Evolutionary conservation across 169 alveolate species (phyloP).

Genomic region (Cryptosporidium tyzzeri): DNA sequence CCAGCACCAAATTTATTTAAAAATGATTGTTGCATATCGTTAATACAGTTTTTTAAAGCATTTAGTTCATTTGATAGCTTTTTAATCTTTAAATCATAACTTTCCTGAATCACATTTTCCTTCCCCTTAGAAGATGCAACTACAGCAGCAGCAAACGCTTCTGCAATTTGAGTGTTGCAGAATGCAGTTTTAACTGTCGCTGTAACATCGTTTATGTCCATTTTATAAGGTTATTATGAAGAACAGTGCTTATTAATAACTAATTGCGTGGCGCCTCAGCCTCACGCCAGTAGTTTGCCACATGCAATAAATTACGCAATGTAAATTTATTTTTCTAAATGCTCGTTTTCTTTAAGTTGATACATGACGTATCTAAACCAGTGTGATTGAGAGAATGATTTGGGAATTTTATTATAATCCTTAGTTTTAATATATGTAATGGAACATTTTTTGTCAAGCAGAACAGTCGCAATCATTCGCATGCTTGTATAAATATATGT

Average conservation of each 20-base stretch:
- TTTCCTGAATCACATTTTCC: constrained; percentile 15
- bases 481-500: constrained; percentile 24
- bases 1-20: background rate
- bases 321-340: background rate
- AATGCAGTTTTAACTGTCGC: constrained; percentile 72
- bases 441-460: background rate
- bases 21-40: constrained; percentile 14
- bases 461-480: constrained; percentile 12
- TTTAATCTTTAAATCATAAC: constrained; percentile 28
- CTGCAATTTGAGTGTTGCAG: constrained; percentile 57
- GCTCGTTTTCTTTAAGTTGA: background rate
- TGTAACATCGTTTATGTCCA: constrained; percentile 45
- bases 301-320: background rate
- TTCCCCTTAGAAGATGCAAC: constrained; percentile 61
- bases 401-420: constrained; percentile 43
- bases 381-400: background rate
- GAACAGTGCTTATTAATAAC: background rate
- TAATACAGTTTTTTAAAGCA: background rate
- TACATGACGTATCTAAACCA: constrained; percentile 65
- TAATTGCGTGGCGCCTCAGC: background rate
- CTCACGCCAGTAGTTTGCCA: background rate
- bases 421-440: background rate
- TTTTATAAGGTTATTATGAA: background rate
- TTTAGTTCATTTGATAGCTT: constrained; percentile 47
- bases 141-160: constrained; percentile 76